A percentile compares a stretch with the other conserved stretches of the same genome.
Evolutionary conservation across 331 rosid species (phyloP).

Genomic region (Malus hybrid): DNA sequence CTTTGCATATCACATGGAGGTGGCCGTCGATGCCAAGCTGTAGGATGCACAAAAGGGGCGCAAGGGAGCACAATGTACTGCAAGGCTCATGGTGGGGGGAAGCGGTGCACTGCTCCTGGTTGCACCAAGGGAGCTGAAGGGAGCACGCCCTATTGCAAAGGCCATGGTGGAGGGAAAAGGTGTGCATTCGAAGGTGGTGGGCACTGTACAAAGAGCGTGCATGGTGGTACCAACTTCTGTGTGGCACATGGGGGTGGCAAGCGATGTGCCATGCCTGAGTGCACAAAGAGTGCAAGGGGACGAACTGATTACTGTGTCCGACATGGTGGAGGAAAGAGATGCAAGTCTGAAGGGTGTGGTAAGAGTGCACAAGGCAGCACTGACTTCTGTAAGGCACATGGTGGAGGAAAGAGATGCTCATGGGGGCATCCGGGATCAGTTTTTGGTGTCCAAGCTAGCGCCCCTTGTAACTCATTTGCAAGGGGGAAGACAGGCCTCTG

Average conservation of each 20-base stretch:
- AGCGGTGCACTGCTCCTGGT: constrained; percentile 77
- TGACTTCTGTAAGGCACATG: constrained; percentile 94
- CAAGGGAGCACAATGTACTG: constrained; percentile 96
- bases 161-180: constrained; percentile 94
- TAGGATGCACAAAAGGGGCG: constrained; percentile 87
- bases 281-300: constrained; percentile 94
- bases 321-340: constrained; percentile 94
- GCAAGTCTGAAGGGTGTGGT: constrained; percentile 80
- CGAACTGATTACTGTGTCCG: constrained; percentile 92
- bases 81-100: constrained; percentile 98
- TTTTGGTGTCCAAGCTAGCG: constrained; percentile 38
- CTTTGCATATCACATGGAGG: constrained; percentile 98
- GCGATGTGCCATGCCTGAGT: constrained; percentile 78
- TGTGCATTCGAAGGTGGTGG: constrained; percentile 86
- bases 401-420: constrained; percentile 96
- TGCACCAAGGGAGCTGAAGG: constrained; percentile 98
- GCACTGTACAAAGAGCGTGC: constrained; percentile 78
- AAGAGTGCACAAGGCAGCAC: constrained; percentile 98
- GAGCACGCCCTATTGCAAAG: constrained; percentile 87
- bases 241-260: constrained; percentile 99
- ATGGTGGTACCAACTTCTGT: constrained; percentile 91
- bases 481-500: constrained; percentile 89
- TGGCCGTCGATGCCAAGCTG: constrained; percentile 81
- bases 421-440: constrained; percentile 90
- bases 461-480: constrained; percentile 80